Conservation (phyloP, 306 rosid genomes). For the Acacia melanoxylon region DNA sequence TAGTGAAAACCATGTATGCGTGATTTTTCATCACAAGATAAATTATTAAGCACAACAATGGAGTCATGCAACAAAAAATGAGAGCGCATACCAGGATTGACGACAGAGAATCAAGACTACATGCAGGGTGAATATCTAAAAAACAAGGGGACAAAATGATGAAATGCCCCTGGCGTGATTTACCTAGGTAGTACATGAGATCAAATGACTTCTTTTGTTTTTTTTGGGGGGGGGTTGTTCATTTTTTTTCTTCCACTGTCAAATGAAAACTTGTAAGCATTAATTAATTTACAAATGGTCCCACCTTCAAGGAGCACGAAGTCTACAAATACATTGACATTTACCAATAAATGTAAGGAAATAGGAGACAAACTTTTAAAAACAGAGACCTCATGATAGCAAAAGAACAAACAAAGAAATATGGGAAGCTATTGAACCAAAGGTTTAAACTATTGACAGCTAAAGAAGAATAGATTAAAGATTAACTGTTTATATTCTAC, state of each 20-base stretch:
- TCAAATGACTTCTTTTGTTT: not conserved
- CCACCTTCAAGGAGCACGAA: not conserved
- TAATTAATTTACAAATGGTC: not conserved
- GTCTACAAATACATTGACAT: not conserved
- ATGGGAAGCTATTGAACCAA: not conserved
- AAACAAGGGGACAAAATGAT: not conserved
- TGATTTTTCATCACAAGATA: not conserved
- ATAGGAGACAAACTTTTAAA: not conserved
- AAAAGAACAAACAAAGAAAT: not conserved
- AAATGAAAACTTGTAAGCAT: not conserved
- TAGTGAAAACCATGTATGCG: not conserved
- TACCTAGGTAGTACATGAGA: not conserved
- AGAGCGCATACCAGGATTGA: not conserved
- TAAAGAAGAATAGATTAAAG: not conserved
- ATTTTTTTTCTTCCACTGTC: not conserved
- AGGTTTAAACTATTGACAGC: constrained; percentile 2
- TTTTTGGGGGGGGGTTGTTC: too few relatives aligned
- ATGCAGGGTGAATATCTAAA: not conserved
- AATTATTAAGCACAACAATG: not conserved
- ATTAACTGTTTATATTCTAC: not conserved
- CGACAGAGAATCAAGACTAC: not conserved
- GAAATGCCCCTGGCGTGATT: not conserved
- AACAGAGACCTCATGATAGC: not conserved
- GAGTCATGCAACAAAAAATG: not conserved
- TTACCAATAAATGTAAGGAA: not conserved